Base-by-base conservation (phyloP, 305 asterid genomes). In the Rubia balearica region DNA sequence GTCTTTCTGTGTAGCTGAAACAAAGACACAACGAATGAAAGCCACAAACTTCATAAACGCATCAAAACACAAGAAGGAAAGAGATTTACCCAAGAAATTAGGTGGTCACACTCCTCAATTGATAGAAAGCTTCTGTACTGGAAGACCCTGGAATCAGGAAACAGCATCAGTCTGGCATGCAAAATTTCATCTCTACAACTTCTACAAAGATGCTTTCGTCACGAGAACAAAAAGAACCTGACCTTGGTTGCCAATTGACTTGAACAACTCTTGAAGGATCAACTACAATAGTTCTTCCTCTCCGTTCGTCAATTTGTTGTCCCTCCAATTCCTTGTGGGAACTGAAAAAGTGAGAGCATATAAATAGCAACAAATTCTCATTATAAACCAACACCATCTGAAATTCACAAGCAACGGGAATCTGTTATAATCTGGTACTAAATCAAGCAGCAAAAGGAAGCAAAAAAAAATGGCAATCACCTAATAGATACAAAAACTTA, bases 231-330 rank as follows among this genome's bases (percentile, higher is more conserved):
- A 57, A 75, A 69, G 80, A 84, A 86, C 95, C 96, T 86, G 94
- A 91, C 98, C 98, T 91, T 88, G 96, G 98, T 76, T 66, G 94
- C 98, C 98, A 84, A 8, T 90, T 83, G 71, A 91, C 83, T 74
- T 84, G 89, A 77, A 79, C 42, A 48, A 83, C 96, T 78, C 46
- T 80, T 61, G 98, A 83, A 9, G 96, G 98, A 75, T 88, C 88
- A 72, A 82, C 55, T 45, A 70, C 72, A 73, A 73, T 75, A 48
- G 76, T 76, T 30, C 65, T 80, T 68, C 61, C 48, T 65, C 75
- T 79, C 63, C 68, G 61, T 78, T 66, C 79, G 74, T 74, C 62
- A 67, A 69, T 38, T 27, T 12, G 40, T 27, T 76, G 84, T 73
- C 79, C 80, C 70, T 75, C 81, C 76, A 69, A 83, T 72, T 84